Evolutionary conservation across 495 filamentous ascomycete species (phyloP), one percentile per base, ranked within the genome.

Genomic region (Penicillium alfredii): DNA sequence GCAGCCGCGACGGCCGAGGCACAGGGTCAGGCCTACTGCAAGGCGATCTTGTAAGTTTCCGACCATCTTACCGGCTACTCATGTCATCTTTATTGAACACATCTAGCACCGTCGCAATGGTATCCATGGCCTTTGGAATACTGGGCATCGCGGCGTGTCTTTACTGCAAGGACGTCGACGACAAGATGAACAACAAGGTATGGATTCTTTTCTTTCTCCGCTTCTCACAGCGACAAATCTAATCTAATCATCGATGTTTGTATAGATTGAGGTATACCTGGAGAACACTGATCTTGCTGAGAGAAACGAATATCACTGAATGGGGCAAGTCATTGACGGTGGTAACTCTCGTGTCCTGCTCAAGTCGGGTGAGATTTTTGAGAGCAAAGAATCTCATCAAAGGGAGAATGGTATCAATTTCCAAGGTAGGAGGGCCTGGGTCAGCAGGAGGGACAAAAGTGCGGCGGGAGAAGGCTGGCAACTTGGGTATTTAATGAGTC

Each of bases 161-260:
- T 0, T 55, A 42, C 28, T 55, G 52, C 42, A 49, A 55, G 29
- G 45, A 52, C 24, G 48, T 55, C 12, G 44, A 52, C 16, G 38
- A 37, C 1, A 55, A 49, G 33, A 52, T 55, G 52, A 55, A 44
- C 4, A 48, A 51, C 38, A 51, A 50, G 44, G 51, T 51, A 29
- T 12, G 43, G 7, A 5, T 10, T 33, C 9, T 25, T n/a, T 17
- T 5, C 4, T 3, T 12, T 37, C n/a, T n/a, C n/a, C n/a, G n/a
- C n/a, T n/a, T n/a, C n/a, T n/a, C n/a, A n/a, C n/a, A n/a, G n/a
- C n/a, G n/a, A n/a, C n/a, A n/a, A n/a, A n/a, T n/a, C n/a, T n/a
- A n/a, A n/a, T n/a, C n/a, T n/a, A n/a, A n/a, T n/a, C n/a, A n/a
- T n/a, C n/a, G n/a, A n/a, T n/a, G n/a, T n/a, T 15, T 20, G 8